Conservation (phyloP, 306 rosid genomes). For the Gillenia trifoliata region DNA sequence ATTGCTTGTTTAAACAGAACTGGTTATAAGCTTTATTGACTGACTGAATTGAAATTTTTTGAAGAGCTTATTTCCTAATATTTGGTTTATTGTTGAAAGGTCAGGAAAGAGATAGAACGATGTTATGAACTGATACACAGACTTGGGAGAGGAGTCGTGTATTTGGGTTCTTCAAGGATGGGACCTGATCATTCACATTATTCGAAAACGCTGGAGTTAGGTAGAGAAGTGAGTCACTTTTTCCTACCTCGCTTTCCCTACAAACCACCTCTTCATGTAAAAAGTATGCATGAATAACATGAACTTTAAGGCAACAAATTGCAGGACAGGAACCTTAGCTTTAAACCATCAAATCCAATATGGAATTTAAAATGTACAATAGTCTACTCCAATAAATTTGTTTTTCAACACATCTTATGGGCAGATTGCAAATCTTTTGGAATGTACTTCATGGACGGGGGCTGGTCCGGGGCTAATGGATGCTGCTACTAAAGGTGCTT, state of each 20-base stretch:
- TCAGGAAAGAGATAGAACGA: constrained; percentile 64
- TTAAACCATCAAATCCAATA: not conserved
- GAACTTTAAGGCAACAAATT: not conserved
- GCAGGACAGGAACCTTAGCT: not conserved
- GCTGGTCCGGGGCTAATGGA: constrained; percentile 97
- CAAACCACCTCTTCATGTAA: not conserved
- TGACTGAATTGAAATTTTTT: not conserved
- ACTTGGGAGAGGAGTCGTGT: constrained; percentile 80
- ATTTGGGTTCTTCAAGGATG: constrained; percentile 89
- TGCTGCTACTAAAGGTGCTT: constrained; percentile 82
- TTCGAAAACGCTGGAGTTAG: constrained; percentile 52
- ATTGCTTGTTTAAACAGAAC: not conserved
- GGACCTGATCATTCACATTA: constrained; percentile 72
- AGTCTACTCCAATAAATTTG: not conserved
- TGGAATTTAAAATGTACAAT: not conserved
- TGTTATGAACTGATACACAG: constrained; percentile 82
- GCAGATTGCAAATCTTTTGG: constrained; percentile 78
- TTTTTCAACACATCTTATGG: not conserved
- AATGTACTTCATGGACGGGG: constrained; percentile 88
- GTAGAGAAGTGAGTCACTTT: constrained; percentile 60
- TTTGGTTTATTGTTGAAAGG: constrained; percentile 38
- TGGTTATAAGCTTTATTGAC: not conserved
- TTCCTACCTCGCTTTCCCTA: not conserved
- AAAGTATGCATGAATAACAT: not conserved
- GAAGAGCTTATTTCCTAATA: not conserved